A percentile compares a stretch with the other conserved stretches of the same genome.
These are phyloP conservation scores for Eimeria falciformis DNA, from an alignment of 169 alveolate species.

Conservation along the genomic window DNA sequence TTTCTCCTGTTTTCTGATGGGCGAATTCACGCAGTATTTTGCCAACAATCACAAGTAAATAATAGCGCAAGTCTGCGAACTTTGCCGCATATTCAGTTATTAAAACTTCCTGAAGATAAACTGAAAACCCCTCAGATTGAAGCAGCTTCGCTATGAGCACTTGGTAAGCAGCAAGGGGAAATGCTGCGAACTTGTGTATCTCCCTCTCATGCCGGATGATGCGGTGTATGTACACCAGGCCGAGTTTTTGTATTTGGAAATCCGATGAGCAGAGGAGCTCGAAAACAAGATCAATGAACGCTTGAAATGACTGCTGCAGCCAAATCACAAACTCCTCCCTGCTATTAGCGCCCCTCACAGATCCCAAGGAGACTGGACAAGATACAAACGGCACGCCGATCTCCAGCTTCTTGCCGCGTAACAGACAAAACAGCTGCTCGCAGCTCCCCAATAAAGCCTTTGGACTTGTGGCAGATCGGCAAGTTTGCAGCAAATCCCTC, in stretches of 20 bases:
- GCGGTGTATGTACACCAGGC: background rate
- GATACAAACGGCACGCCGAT: background rate
- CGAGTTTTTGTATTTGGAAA: background rate
- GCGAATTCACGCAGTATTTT: slow-evolving; percentile 54
- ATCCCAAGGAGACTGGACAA: background rate
- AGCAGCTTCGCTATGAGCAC: background rate
- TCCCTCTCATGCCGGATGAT: background rate
- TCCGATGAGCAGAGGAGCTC: background rate
- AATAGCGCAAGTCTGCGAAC: slow-evolving; percentile 68
- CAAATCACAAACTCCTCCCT: background rate
- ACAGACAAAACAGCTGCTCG: slow-evolving; percentile 4
- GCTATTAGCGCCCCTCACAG: background rate
- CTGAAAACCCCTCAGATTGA: slow-evolving; percentile 24
- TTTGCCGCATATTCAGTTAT: background rate
- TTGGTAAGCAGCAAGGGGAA: slow-evolving; percentile 70
- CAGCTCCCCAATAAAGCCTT: background rate
- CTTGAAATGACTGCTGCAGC: slow-evolving; percentile 7
- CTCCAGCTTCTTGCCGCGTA: slow-evolving; percentile 25
- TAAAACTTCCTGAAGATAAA: background rate
- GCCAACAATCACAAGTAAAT: slow-evolving; percentile 27
- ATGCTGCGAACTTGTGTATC: background rate
- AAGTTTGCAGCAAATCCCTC: background rate
- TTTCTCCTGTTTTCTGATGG: background rate
- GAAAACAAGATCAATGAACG: background rate
- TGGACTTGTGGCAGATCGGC: background rate